These are phyloP conservation scores for Anthracocystis panici-leucophaei DNA, from an alignment of 1,284 basidiomycete genomes.

Conservation along the genomic window DNA sequence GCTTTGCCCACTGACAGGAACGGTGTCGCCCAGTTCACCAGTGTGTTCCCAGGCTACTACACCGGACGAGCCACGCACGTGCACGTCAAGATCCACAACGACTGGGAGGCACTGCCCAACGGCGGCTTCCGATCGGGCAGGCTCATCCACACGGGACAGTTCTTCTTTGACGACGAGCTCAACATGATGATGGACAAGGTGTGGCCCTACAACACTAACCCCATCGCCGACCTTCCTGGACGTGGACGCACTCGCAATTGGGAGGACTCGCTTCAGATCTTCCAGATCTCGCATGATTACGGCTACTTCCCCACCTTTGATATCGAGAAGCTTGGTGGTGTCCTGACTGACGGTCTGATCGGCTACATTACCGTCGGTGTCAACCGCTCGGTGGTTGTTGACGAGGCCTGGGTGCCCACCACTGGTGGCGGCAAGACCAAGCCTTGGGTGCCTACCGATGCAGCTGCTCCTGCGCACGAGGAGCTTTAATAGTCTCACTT, in stretches of 20 bases:
- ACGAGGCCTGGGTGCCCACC: slow-evolving; percentile 54
- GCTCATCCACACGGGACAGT: slow-evolving; percentile 74
- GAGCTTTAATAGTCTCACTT: slow-evolving; percentile 27
- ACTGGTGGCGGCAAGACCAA: slow-evolving; percentile 49
- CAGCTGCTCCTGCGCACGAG: slow-evolving; percentile 27
- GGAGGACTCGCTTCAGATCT: slow-evolving; percentile 71
- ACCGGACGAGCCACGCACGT: slow-evolving; percentile 72
- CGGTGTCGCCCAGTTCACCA: slow-evolving; percentile 77
- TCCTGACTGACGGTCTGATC: slow-evolving; percentile 71
- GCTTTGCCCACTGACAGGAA: slow-evolving; percentile 78
- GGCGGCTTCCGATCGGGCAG: slow-evolving; percentile 72
- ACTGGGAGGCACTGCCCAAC: slow-evolving; percentile 70
- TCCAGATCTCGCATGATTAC: slow-evolving; percentile 69
- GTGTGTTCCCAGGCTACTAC: slow-evolving; percentile 78
- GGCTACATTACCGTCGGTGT: slow-evolving; percentile 71
- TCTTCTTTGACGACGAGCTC: slow-evolving; percentile 77
- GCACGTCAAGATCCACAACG: slow-evolving; percentile 69
- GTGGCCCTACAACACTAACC: slow-evolving; percentile 70
- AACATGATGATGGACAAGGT: slow-evolving; percentile 72
- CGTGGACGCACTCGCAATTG: slow-evolving; percentile 71
- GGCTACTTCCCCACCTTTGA: slow-evolving; percentile 71
- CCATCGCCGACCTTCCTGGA: slow-evolving; percentile 65
- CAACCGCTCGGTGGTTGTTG: slow-evolving; percentile 59
- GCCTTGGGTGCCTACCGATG: slow-evolving; percentile 32
- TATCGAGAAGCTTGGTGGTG: slow-evolving; percentile 70